Evolutionary conservation across 208 protist genomes (phyloP).

Genomic region (Leishmania braziliensis): DNA sequence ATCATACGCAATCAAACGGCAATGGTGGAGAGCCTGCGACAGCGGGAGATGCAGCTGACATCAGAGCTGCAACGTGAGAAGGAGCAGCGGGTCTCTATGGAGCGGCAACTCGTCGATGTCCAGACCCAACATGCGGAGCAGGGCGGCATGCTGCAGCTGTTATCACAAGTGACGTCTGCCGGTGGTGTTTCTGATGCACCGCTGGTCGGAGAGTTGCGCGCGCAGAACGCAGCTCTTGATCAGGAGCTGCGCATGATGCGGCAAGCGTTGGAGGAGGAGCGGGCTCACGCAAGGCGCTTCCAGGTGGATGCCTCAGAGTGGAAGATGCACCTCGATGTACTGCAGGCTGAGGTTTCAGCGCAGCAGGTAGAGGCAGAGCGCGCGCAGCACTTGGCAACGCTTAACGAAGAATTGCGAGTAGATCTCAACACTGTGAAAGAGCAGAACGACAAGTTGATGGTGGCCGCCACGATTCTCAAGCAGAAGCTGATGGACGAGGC

Average conservation of each 20-base stretch:
- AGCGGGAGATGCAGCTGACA: slow-evolving; percentile 68
- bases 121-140: slow-evolving; percentile 58
- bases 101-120: slow-evolving; percentile 52
- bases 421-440: slow-evolving; percentile 70
- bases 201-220: slow-evolving; percentile 67
- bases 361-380: slow-evolving; percentile 70
- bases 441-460: slow-evolving; percentile 84
- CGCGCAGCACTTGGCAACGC: slow-evolving; percentile 47
- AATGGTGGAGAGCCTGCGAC: slow-evolving; percentile 78
- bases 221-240: slow-evolving; percentile 54
- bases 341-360: slow-evolving; percentile 53
- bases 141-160: slow-evolving; percentile 49
- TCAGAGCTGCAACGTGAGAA: slow-evolving; percentile 60
- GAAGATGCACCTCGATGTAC: slow-evolving; percentile 55
- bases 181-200: slow-evolving; percentile 31
- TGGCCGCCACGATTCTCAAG: slow-evolving; percentile 77
- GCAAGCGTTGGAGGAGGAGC: slow-evolving; percentile 62
- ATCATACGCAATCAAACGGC: slow-evolving; percentile 75
- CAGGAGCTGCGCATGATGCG: slow-evolving; percentile 56
- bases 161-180: slow-evolving; percentile 36
- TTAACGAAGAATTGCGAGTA: slow-evolving; percentile 65
- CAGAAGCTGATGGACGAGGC: slow-evolving; percentile 76
- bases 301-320: slow-evolving; percentile 65
- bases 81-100: slow-evolving; percentile 34
- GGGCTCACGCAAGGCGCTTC: slow-evolving; percentile 38